Base-by-base conservation (phyloP, 164 flowering plant genomes). In the Paratinospora sagittata region DNA sequence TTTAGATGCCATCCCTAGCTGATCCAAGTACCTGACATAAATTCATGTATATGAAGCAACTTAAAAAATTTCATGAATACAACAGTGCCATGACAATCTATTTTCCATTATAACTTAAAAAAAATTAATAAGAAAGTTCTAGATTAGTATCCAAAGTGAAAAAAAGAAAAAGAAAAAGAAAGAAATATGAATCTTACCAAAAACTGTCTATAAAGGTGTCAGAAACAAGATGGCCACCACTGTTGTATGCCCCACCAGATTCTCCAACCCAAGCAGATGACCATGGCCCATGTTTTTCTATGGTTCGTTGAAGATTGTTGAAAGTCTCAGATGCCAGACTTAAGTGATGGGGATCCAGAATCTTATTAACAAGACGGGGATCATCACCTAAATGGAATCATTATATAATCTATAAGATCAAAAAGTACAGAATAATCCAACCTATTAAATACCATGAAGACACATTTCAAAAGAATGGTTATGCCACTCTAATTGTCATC, bases 251-350 rank as follows among this genome's bases (percentile, higher is more conserved):
- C 43, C 99, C 99, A 47, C 98, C 99, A 72, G 99, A 82, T 82
- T 95, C 99, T 58, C 98, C 95, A 73, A 95, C 98, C 99, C 99
- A 95, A 37, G 92, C 90, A 68, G 90, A 84, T 41, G 99, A 81
- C 92, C 92, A 87, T 26, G 89, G 89, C 24, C 90, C 92, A 70
- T 84, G 37, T 47, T 21, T 75, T 69, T 83, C 36, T 27, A 91
- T 80, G 55, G 85, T 83, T 24, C 74, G 71, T 8, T 63, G 37
- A 36, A 88, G 81, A 68, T 71, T 69, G 36, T 43, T 64, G 77
- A 87, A 91, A 27, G 89, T 85, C 66, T 70, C 47, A 19, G 83
- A 66, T 74, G 77, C 63, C 68, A 23, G 68, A 71, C 74, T 76
- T 63, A 88, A 70, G 74, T 72, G 70, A 67, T 74, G 43, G n/a